Conservation (phyloP, 805 yeast genomes). For the Cyberlindnera nakhonratchasimensis region DNA sequence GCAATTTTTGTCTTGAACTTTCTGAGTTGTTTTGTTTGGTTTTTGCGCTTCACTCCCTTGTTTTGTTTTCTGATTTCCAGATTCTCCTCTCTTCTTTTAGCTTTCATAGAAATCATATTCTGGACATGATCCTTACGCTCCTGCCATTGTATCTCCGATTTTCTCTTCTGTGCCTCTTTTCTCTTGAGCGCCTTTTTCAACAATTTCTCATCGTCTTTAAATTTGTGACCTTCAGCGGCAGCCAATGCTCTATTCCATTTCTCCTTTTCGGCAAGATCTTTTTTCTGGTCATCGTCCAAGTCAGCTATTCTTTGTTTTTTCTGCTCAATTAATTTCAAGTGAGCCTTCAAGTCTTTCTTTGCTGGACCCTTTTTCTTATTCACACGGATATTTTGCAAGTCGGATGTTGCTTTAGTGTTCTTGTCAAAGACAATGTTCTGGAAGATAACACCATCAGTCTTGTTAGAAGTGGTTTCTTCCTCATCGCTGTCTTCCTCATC, state of each 20-base stretch:
- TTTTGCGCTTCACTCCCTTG: conserved; percentile 75
- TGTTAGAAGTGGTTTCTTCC: conserved; percentile 31
- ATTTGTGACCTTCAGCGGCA: conserved; percentile 83
- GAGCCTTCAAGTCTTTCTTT: conserved; percentile 79
- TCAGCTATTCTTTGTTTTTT: conserved; percentile 61
- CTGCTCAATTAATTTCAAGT: conserved; percentile 68
- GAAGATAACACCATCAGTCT: conserved; percentile 51
- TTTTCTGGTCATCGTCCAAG: conserved; percentile 60
- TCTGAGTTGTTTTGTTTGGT: conserved; percentile 63
- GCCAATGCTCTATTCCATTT: conserved; percentile 83
- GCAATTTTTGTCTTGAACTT: conserved; percentile 56
- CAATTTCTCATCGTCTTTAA: conserved; percentile 86
- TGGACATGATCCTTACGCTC: conserved; percentile 82
- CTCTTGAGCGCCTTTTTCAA: conserved; percentile 82
- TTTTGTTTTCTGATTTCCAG: conserved; percentile 79
- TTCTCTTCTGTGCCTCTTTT: conserved; percentile 78
- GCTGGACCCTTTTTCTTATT: conserved; percentile 78
- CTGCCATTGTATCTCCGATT: conserved; percentile 87
- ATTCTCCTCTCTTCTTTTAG: conserved; percentile 89
- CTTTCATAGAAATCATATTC: conserved; percentile 68
- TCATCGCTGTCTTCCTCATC: conserved; percentile 36
- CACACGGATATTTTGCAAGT: conserved; percentile 55
- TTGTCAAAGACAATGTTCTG: conserved; percentile 81
- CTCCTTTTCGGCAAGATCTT: conserved; percentile 60
- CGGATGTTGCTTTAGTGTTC: conserved; percentile 76